Base-by-base conservation (phyloP, 2,329 filamentous ascomycete genomes). In the Colletotrichum gloeosporioides region DNA sequence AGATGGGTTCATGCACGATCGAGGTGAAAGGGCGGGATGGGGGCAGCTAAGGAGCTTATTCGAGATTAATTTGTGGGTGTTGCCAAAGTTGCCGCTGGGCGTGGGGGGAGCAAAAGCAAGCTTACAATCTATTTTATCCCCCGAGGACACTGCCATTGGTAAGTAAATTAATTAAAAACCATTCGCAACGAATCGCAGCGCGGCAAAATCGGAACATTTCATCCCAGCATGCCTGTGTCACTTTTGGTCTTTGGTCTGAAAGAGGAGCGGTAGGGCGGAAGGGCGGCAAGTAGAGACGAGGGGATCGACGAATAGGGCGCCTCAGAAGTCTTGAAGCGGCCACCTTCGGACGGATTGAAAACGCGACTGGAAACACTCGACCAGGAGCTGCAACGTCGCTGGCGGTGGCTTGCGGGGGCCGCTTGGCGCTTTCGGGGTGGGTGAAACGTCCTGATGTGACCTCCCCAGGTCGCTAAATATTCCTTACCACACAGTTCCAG, bases 221-320 rank as follows among this genome's bases (percentile, higher is more conserved):
- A 49, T 66, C 63, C 36, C 36, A 66, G 63, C 25, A 49, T 53
- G 44, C 29, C 22, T 29, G 55, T 62, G 59, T 64, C 31, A 25
- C 34, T 27, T 65, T n/a, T 18, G 29, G 29, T 15, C 15, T 9
- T 18, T 55, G 65, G 29, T 36, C 22, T 22, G 25, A 68, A 34
- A 8, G n/a, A 2, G 2, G n/a, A 16, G 8, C 18, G 22, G 67
- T 32, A 29, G 31, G 44, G 36, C 25, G 70, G 53, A 44, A 67
- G 29, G 73, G 57, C 73, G 69, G 69, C 73, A 75, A 75, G 18
- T 59, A 34, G 31, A 73, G 73, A 73, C 73, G 73, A 75, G 32
- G 55, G 59, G 69, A 72, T 63, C 39, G 57, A 49, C 69, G 39
- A 75, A 73, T 72, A 25, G 39, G 18, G 69, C 63, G 73, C 69